phyloP scores from a whole-genome alignment of 371 early-diverging fungal genomes.

The Syncephalastrum monosporum region DNA sequence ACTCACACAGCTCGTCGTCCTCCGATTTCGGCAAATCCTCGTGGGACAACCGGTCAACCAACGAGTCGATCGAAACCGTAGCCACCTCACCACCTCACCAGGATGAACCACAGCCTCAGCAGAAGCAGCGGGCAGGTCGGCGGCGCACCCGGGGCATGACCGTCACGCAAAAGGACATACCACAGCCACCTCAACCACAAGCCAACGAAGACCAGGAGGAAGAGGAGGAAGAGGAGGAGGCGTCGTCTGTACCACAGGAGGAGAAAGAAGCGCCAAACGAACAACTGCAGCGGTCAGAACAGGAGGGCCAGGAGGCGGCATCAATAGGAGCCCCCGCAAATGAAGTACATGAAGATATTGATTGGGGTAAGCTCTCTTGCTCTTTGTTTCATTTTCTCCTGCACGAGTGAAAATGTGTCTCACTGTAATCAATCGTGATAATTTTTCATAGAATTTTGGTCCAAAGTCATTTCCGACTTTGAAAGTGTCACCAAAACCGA shows the following conservation, averaged over 20 bases:
- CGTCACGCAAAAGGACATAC: conserved; percentile 15
- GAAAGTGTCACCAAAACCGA: conserved; percentile 70
- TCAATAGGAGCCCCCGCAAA: no score
- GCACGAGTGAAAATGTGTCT: background rate
- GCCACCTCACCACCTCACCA: conserved; percentile 3
- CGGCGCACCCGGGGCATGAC: conserved; percentile 19
- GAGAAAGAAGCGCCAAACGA: no score
- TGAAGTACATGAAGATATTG: conserved; percentile 47
- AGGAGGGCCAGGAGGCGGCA: background rate
- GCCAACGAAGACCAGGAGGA: background rate
- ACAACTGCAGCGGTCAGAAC: background rate
- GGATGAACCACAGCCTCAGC: conserved; percentile 5
- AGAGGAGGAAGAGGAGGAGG: conserved; percentile 11
- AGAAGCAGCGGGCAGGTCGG: background rate
- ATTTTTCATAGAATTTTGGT: conserved; percentile 82
- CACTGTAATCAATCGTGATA: background rate
- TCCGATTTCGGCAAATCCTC: conserved; percentile 5
- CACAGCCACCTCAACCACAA: conserved; percentile 17
- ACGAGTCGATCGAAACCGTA: conserved; percentile 9
- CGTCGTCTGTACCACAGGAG: no score
- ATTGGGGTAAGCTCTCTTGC: conserved; percentile 60
- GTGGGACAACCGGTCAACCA: conserved; percentile 3
- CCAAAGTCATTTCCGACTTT: conserved; percentile 84
- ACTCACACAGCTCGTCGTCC: conserved; percentile 12
- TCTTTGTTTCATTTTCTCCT: background rate